Evolutionary conservation across 441 rosid species (phyloP).

Genomic region (Euphorbia celastroides): DNA sequence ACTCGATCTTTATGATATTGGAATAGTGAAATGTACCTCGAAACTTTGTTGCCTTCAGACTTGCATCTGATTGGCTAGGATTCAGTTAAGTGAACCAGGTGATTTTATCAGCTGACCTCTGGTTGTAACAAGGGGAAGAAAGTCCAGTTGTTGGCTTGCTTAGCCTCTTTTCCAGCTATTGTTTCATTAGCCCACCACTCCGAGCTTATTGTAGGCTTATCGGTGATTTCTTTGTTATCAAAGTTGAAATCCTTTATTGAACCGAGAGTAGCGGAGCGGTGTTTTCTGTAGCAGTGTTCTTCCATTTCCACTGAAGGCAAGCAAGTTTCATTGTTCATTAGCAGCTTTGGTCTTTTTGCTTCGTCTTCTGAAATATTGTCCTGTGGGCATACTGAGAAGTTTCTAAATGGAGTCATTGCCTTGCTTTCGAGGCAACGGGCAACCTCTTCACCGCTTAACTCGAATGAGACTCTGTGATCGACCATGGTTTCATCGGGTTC

Average conservation of each 20-base stretch:
- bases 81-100: conserved; percentile 10
- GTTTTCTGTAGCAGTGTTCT: conserved; percentile 50
- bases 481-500: conserved; percentile 43
- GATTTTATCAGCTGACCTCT: conserved; percentile 49
- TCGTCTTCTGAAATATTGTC: conserved; percentile 31
- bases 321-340: conserved; percentile 21
- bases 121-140: conserved; percentile 90
- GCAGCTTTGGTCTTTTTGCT: conserved; percentile 27
- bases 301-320: conserved; percentile 37
- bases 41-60: conserved; percentile 20
- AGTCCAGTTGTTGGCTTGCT: conserved; percentile 62
- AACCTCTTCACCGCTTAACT: conserved; percentile 91
- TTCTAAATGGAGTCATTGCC: conserved; percentile 38
- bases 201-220: conserved; percentile 41
- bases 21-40: conserved; percentile 10
- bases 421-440: conserved; percentile 83
- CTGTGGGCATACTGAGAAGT: conserved; percentile 31
- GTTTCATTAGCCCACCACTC: conserved; percentile 85
- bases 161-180: conserved; percentile 57
- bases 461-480: conserved; percentile 85
- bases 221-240: conserved; percentile 57
- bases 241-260: conserved; percentile 88
- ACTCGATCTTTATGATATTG: conserved; percentile 16
- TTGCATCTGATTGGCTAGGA: conserved; percentile 27
- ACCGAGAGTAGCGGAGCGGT: conserved; percentile 69